phyloP scores from a whole-genome alignment of 768 basidiomycete genomes.

The Psilocybe subaeruginosa region DNA sequence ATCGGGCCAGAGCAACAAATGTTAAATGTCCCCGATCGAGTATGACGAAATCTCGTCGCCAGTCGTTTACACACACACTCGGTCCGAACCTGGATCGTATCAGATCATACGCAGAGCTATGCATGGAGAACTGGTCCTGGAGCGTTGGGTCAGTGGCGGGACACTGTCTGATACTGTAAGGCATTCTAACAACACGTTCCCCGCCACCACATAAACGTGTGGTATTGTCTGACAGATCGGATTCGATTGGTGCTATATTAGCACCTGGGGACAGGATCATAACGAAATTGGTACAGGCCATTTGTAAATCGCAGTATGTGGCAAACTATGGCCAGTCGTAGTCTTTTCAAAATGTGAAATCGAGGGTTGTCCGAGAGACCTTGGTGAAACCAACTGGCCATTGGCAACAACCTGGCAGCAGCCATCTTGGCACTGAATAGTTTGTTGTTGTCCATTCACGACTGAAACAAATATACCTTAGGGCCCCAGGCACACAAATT shows the following conservation, averaged over 20 bases:
- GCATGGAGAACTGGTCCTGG: background rate
- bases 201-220: background rate
- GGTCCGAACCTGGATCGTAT: background rate
- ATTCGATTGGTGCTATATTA: background rate
- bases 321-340: background rate
- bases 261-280: background rate
- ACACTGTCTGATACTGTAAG: background rate
- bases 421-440: background rate
- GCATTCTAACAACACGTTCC: background rate
- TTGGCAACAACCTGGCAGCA: background rate
- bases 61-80: background rate
- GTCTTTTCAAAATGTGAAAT: background rate
- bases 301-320: too few species aligned
- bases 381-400: background rate
- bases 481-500: background rate
- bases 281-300: too few species aligned
- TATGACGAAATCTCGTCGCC: background rate
- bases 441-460: background rate
- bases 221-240: background rate
- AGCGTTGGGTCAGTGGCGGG: background rate
- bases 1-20: slow-evolving; percentile 6
- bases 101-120: background rate
- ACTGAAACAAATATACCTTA: background rate
- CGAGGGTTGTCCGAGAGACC: background rate
- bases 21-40: background rate